phyloP scores from a whole-genome alignment of 441 rosid species.

The Populus tomentosa region DNA sequence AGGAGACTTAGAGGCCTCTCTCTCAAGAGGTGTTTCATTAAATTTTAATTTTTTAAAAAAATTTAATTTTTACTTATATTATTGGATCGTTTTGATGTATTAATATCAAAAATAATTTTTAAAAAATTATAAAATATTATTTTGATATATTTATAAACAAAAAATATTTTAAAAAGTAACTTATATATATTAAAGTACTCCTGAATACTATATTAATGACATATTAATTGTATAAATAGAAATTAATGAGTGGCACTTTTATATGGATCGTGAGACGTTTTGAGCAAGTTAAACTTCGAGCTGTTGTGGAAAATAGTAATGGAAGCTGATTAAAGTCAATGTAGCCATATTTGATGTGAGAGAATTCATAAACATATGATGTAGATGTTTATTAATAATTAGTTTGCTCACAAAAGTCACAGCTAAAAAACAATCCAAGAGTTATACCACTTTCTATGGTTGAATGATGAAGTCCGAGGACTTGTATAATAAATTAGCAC shows the following conservation, averaged over 20 bases:
- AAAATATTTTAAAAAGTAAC: not conserved
- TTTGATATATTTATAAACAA: too few species aligned
- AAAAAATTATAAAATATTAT: too few species aligned
- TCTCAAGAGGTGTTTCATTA: too few species aligned
- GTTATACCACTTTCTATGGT: constrained; percentile 1
- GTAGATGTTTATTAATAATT: not conserved
- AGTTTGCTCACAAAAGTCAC: not conserved
- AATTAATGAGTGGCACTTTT: not conserved
- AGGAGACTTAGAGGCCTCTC: not conserved
- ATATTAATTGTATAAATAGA: not conserved
- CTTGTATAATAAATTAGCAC: too few species aligned
- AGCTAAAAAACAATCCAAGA: not conserved
- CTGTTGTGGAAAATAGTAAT: not conserved
- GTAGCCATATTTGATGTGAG: not conserved
- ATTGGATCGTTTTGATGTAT: fast-evolving
- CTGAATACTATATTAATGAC: not conserved
- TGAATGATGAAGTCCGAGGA: too few species aligned
- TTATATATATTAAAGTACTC: fast-evolving
- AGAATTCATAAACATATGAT: not conserved
- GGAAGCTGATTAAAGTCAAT: not conserved
- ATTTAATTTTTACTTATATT: too few species aligned
- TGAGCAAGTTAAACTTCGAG: not conserved
- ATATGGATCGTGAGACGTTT: not conserved
- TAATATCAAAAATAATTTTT: too few species aligned
- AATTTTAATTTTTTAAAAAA: too few species aligned